Evolutionary conservation across 176 grass and related monocot species (phyloP).

Genomic region (Triticum monococcum): DNA sequence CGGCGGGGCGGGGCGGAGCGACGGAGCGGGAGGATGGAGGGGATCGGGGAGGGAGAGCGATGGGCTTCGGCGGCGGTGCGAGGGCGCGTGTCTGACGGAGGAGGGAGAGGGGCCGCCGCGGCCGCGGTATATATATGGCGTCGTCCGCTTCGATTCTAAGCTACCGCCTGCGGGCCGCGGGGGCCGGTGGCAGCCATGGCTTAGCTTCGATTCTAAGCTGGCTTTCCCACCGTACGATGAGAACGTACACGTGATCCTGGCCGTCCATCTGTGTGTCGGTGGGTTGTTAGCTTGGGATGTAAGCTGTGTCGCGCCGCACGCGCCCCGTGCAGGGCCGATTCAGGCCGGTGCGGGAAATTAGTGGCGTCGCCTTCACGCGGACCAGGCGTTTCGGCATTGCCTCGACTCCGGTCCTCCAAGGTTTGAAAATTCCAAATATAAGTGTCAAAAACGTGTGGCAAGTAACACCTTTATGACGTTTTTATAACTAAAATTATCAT

Average conservation of each 20-base stretch:
- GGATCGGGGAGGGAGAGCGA: background rate
- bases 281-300: background rate
- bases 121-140: background rate
- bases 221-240: background rate
- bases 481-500: too few species aligned
- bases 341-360: background rate
- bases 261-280: background rate
- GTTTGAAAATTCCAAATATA: background rate
- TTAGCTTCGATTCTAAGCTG: slow-evolving; percentile 5
- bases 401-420: background rate
- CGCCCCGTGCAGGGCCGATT: background rate
- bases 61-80: background rate
- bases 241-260: background rate
- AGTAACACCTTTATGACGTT: too few species aligned
- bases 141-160: slow-evolving; percentile 2
- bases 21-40: too few species aligned
- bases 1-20: background rate
- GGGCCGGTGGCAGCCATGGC: background rate
- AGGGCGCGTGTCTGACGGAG: background rate
- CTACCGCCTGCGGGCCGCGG: background rate
- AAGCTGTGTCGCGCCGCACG: background rate
- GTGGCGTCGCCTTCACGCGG: background rate
- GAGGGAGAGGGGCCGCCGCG: background rate
- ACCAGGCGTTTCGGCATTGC: background rate
- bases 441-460: too few species aligned